phyloP scores from a whole-genome alignment of 2,329 filamentous ascomycete species.

The Diaporthe sp. region DNA sequence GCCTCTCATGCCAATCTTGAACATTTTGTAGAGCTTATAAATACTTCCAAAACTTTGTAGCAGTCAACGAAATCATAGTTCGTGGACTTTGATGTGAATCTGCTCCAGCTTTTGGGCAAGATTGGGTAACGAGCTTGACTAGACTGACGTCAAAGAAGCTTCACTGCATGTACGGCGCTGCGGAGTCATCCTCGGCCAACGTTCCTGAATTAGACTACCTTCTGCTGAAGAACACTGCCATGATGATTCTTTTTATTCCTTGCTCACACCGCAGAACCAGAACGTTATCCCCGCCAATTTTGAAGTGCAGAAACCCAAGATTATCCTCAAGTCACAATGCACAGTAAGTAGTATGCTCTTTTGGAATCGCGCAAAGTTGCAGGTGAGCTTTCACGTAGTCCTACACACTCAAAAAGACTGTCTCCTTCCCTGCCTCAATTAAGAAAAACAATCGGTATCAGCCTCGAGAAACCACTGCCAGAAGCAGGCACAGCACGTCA shows the following conservation, averaged over 20 bases:
- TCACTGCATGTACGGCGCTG: too few relatives aligned
- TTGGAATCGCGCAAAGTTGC: not conserved
- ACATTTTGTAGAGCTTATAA: too few relatives aligned
- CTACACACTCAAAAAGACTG: conserved; percentile 23
- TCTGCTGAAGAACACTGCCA: conserved; percentile 2
- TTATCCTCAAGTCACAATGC: not conserved
- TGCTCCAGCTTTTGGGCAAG: not conserved
- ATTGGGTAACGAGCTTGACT: too few relatives aligned
- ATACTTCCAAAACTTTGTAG: not conserved
- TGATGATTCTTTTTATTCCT: not conserved
- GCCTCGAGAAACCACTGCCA: not conserved
- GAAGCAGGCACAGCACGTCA: not conserved
- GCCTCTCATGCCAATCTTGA: not conserved
- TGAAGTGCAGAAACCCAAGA: not conserved
- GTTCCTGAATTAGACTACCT: conserved; percentile 12
- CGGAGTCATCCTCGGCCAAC: not conserved
- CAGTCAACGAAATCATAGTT: not conserved
- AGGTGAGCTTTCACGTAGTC: conserved; percentile 17
- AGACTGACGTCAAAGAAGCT: not conserved
- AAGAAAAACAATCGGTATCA: not conserved
- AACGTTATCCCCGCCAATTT: not conserved
- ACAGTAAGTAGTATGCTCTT: not conserved
- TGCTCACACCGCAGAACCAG: not conserved
- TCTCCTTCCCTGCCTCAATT: not conserved
- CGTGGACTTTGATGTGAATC: too few relatives aligned